Base-by-base conservation (phyloP, 257 asterid genomes). In the Fraxinus pennsylvanica region DNA sequence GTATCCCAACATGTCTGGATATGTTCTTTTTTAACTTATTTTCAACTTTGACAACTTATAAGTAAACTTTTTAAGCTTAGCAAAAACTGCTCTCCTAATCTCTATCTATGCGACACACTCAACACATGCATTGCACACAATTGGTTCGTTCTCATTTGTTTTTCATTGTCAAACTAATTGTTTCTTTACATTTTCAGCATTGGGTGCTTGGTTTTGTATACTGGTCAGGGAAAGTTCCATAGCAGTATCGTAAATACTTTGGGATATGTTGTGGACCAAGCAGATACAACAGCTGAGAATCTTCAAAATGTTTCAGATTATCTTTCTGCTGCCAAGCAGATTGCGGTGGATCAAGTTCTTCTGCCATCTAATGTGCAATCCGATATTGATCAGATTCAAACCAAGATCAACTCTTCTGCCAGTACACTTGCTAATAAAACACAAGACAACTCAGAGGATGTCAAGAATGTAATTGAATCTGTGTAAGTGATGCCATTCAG, bases 271-370 rank as follows among this genome's bases (percentile, higher is more conserved):
- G 90, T 86, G 72, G 68, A 83, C 72, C 93, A 91, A 88, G 97
- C 97, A 8, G 91, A 91, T 68, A 78, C 39, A 65, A 94, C 96
- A 0, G 86, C 90, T 13, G 85, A 73, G 70, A 88, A 67, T 68
- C 90, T 94, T 30, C 85, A 87, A 84, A 83, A 88, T 30, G 92
- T 94, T 54, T 94, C 98, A 0, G 91, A 82, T 35, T 90, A 83
- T 90, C 92, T 94, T n/a, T 81, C 91, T 10, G 91, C 97, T 13
- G 98, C 98, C 69, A 92, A 90, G 84, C 91, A 85, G 74, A 80
- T 90, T 61, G 73, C 72, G 27, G 91, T 94, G 76, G 91, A 88
- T 78, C 91, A 86, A 85, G 87, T 87, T 81, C 65, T 85, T 36
- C 86, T 95, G 72, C 94, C 98, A 68, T 70, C 87, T 67, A 88